phyloP scores from a whole-genome alignment of 2,329 filamentous ascomycete species.

The Apiospora sp. region DNA sequence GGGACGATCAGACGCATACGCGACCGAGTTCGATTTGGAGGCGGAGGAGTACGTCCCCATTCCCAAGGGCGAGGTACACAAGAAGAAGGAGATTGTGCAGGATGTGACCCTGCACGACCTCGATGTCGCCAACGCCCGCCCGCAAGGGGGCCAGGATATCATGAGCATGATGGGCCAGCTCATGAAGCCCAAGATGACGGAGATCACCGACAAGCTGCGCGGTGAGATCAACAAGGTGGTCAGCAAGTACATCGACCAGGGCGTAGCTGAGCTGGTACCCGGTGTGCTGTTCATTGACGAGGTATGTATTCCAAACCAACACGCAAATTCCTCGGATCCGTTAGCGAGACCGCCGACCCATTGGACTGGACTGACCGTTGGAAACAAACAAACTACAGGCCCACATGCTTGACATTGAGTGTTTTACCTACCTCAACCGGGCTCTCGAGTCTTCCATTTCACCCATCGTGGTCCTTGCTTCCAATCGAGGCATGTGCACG shows the following conservation, averaged over 20 bases:
- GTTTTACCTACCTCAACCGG: conserved; percentile 98
- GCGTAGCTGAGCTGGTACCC: conserved; percentile 96
- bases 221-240: conserved; percentile 99
- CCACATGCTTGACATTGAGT: conserved; percentile 99
- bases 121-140: conserved; percentile 92
- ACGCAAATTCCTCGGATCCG: not conserved
- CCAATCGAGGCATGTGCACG: conserved; percentile 92
- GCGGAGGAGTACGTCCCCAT: conserved; percentile 99
- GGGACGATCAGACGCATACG: conserved; percentile 93
- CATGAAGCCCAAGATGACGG: conserved; percentile 99
- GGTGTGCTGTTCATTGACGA: conserved; percentile 99
- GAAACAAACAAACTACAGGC: conserved; percentile 65
- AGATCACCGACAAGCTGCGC: conserved; percentile 97
- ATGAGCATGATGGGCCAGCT: conserved; percentile 99
- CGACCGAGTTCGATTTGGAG: conserved; percentile 97
- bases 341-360: conserved; percentile 10
- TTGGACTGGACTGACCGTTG: conserved; percentile 33
- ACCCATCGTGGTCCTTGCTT: conserved; percentile 96
- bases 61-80: conserved; percentile 98
- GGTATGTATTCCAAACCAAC: conserved; percentile 58
- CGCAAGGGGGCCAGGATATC: conserved; percentile 97
- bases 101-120: conserved; percentile 97
- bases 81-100: conserved; percentile 99
- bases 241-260: conserved; percentile 98
- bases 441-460: conserved; percentile 95